A percentile compares a stretch with the other conserved stretches of the same genome.
These are phyloP conservation scores for Penicillium mononematosum DNA, from an alignment of 495 filamentous ascomycete species.

Conservation along the genomic window DNA sequence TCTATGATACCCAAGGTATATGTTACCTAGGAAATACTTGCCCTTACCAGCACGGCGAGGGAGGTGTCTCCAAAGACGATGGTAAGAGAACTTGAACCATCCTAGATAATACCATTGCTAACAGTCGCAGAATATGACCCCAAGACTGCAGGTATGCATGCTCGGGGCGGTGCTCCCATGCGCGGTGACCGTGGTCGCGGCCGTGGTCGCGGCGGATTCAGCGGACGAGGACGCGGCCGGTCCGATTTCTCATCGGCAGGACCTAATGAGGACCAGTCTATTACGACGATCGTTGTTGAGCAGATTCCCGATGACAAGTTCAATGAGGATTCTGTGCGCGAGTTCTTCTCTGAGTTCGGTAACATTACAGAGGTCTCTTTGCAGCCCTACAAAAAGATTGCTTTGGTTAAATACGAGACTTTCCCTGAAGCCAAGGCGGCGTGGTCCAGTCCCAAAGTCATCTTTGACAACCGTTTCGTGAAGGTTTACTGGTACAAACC, in stretches of 20 bases:
- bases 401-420: constrained; percentile 75
- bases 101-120: constrained; percentile 18
- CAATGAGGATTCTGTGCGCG: constrained; percentile 66
- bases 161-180: constrained; percentile 23
- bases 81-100: constrained; percentile 38
- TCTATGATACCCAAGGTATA: constrained; percentile 86
- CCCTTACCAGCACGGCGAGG: constrained; percentile 77
- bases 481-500: constrained; percentile 95
- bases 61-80: constrained; percentile 49
- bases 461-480: constrained; percentile 97
- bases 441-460: constrained; percentile 86
- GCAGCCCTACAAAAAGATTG: constrained; percentile 73
- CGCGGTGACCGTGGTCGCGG: constrained; percentile 50
- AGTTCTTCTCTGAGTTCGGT: constrained; percentile 85
- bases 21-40: constrained; percentile 77
- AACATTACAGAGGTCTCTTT: constrained; percentile 69
- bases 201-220: constrained; percentile 47
- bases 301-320: constrained; percentile 90
- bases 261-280: constrained; percentile 69
- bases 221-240: constrained; percentile 54
- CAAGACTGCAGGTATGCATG: constrained; percentile 56
- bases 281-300: constrained; percentile 84
- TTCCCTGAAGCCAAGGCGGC: constrained; percentile 75
- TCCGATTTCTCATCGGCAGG: constrained; percentile 73
- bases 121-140: constrained; percentile 77